These are phyloP conservation scores for Pterocarpus macrocarpus DNA, from an alignment of 306 rosid genomes.

Conservation along the genomic window DNA sequence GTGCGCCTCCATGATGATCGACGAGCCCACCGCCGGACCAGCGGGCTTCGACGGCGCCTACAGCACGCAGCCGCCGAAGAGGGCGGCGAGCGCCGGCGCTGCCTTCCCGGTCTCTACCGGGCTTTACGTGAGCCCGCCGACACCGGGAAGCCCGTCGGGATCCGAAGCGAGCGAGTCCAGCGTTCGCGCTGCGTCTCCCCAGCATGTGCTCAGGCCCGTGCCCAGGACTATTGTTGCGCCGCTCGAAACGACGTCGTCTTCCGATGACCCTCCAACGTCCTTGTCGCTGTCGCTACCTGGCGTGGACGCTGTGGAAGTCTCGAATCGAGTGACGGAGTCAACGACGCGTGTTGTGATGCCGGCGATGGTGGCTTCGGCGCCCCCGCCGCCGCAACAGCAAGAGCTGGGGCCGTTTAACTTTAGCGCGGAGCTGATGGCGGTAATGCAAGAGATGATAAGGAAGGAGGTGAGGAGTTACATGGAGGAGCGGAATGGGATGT, in stretches of 20 bases:
- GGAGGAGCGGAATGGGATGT: slow-evolving; percentile 61
- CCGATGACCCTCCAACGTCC: slow-evolving; percentile 73
- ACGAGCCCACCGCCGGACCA: slow-evolving; percentile 35
- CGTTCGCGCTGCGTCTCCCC: slow-evolving; percentile 47
- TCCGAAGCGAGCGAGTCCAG: slow-evolving; percentile 94
- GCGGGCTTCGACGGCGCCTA: slow-evolving; percentile 33
- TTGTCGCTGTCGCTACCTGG: slow-evolving; percentile 86
- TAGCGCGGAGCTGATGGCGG: slow-evolving; percentile 70
- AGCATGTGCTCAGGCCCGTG: slow-evolving; percentile 70
- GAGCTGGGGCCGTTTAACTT: slow-evolving; percentile 57
- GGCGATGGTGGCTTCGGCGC: not conserved
- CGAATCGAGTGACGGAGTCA: slow-evolving; percentile 35
- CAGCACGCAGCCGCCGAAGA: slow-evolving; percentile 62
- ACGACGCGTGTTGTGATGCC: not conserved
- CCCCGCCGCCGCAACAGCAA: not conserved
- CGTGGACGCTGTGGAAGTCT: slow-evolving; percentile 53
- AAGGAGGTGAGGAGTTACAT: slow-evolving; percentile 89
- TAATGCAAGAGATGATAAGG: slow-evolving; percentile 94
- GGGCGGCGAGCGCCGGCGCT: slow-evolving; percentile 79
- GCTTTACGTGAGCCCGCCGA: slow-evolving; percentile 62
- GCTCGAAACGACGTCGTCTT: slow-evolving; percentile 54
- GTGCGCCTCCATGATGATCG: slow-evolving; percentile 55
- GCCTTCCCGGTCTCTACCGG: slow-evolving; percentile 67
- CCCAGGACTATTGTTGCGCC: slow-evolving; percentile 63
- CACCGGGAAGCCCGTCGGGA: slow-evolving; percentile 83